Base-by-base conservation (phyloP, 1,139 yeast genomes). In the Sugiyamaella neomexicana region DNA sequence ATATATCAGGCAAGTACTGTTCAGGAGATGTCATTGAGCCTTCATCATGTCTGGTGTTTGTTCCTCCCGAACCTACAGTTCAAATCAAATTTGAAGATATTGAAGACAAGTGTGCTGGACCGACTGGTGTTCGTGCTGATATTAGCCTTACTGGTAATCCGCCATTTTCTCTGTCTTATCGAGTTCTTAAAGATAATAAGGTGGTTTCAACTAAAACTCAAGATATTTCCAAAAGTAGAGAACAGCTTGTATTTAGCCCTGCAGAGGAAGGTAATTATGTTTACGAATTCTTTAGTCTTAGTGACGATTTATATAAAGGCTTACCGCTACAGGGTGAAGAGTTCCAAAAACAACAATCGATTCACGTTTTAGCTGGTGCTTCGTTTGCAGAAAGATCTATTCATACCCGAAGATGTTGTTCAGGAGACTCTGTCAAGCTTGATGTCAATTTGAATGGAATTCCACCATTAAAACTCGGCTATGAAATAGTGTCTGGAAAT, bases 21-120 rank as follows among this genome's bases (percentile, higher is more conserved):
- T 74, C 80, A 0, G 90, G 96, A 52, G 73, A 78, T 12, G 75
- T 83, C 40, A 67, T 72, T 46, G 80, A 80, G 53, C 73, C 79
- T 15, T 69, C 81, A 1, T 66, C 71, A 15, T 72, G 81, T 34
- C 60, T 76, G 10, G 77, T 81, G 1, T 74, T 68, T 44, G 68
- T 67, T n/a, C 79, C 79, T 3, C 75, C 84, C 0, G 73, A 75
- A 46, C 83, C 85, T 2, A 70, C 76, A 5, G 72, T 81, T 17
- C 54, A 62, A 4, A 73, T 70, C 34, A 64, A 69, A 66, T 55
- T 77, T 83, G 61, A 74, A 68, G 52, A 82, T 1, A 81, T 91
- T 2, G 75, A 82, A 37, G 98, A 93, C 65, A 82, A 86, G 56
- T 93, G 99, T 73, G 87, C 95, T 34, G 99, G 99, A 0, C 89